These are phyloP conservation scores for Cutaneotrichosporon sp. DNA, from an alignment of 1,284 basidiomycete genomes.

Conservation along the genomic window DNA sequence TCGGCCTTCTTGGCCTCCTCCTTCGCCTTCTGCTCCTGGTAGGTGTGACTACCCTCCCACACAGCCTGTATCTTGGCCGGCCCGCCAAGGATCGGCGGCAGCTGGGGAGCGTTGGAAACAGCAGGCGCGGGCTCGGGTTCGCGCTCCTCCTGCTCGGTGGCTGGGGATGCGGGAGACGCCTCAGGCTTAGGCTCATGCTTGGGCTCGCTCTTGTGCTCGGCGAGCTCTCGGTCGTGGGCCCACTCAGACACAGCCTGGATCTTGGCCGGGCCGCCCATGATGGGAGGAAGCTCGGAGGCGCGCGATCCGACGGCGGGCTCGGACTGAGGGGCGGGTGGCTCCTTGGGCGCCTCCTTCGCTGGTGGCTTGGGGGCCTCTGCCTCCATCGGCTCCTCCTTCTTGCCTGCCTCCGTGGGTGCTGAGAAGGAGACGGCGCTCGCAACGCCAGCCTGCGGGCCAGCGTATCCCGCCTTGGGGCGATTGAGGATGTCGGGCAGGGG, in stretches of 20 bases:
- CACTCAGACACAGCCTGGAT: not conserved
- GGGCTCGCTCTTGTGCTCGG: not conserved
- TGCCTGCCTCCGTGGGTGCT: not conserved
- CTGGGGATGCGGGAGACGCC: not conserved
- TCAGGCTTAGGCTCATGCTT: not conserved
- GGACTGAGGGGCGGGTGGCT: not conserved
- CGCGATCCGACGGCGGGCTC: not conserved
- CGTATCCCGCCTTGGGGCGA: not conserved
- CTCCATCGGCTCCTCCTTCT: not conserved
- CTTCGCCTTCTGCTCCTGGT: not conserved
- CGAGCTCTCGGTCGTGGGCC: not conserved
- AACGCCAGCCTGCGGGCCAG: not conserved
- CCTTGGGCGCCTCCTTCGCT: not conserved
- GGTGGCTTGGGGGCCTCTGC: not conserved
- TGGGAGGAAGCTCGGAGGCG: not conserved
- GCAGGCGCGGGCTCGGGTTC: not conserved
- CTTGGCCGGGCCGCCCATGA: not conserved
- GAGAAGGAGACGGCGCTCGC: not conserved
- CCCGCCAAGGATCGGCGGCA: not conserved
- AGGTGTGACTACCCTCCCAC: not conserved
- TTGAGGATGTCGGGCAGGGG: slow-evolving; percentile 1
- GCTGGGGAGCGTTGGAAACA: not conserved
- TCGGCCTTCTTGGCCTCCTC: not conserved
- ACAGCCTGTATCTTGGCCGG: not conserved
- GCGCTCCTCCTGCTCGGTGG: not conserved